Percentiles rank a stretch among this genome's conserved stretches.
Conservation (phyloP, 345 rosid species). For the Jatropha curcas region DNA sequence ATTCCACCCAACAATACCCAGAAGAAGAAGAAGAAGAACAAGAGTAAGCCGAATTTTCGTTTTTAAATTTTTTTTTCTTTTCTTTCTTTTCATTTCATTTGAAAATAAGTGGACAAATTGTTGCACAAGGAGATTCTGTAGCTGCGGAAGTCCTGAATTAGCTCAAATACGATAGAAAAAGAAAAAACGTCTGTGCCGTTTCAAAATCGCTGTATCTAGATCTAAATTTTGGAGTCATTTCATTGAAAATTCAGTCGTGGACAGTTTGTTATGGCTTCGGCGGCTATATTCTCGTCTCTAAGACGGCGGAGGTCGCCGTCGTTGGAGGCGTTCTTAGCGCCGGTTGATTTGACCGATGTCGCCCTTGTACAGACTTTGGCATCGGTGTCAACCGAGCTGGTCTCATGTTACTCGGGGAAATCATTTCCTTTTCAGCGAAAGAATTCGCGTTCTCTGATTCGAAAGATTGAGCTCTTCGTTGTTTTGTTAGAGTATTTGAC, state of each 20-base stretch:
- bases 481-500: constrained; percentile 60
- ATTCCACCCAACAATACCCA: constrained; percentile 4
- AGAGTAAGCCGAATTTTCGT: constrained; percentile 5
- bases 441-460: constrained; percentile 74
- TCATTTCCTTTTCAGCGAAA: constrained; percentile 58
- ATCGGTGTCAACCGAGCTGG: constrained; percentile 58
- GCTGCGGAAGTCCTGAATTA: constrained; percentile 12
- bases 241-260: background rate
- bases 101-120: background rate
- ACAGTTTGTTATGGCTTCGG: constrained; percentile 56
- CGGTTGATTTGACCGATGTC: constrained; percentile 73
- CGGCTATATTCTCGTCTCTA: constrained; percentile 80
- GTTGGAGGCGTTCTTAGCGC: constrained; percentile 75
- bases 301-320: constrained; percentile 79
- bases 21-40: background rate
- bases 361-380: constrained; percentile 67
- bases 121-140: background rate
- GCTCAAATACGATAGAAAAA: background rate
- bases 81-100: background rate
- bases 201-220: constrained; percentile 10
- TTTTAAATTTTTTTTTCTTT: background rate
- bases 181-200: constrained; percentile 2
- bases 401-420: constrained; percentile 46
- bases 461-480: constrained; percentile 66
- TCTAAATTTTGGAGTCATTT: background rate